Percentiles rank a stretch among this genome's conserved stretches.
Conservation (phyloP, 768 basidiomycete genomes). For the Rhodotorula kratochvilovae region DNA sequence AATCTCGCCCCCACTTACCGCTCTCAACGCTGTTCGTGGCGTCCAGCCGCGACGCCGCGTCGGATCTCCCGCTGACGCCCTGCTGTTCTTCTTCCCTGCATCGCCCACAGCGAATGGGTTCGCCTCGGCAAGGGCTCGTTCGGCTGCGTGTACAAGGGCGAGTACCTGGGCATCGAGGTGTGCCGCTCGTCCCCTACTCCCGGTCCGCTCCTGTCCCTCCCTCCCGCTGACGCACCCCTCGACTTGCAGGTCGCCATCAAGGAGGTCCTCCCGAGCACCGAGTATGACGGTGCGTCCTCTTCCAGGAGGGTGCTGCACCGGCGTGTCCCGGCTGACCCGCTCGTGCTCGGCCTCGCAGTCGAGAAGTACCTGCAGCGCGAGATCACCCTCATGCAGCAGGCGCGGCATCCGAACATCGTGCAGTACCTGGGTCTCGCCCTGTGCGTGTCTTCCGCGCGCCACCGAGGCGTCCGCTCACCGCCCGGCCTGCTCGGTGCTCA, state of each 20-base stretch:
- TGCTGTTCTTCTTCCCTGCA: too few relatives aligned
- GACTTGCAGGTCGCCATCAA: constrained; percentile 20
- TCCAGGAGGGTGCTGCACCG: neutral
- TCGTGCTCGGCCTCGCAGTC: constrained; percentile 45
- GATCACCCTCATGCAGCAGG: constrained; percentile 59
- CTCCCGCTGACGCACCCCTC: too few relatives aligned
- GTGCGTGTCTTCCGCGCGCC: constrained; percentile 54
- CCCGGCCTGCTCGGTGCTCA: too few relatives aligned
- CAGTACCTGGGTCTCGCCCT: constrained; percentile 85
- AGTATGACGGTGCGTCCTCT: constrained; percentile 62
- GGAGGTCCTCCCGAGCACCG: constrained; percentile 83
- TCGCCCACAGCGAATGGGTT: constrained; percentile 21
- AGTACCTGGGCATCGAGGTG: constrained; percentile 81
- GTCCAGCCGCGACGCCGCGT: too few relatives aligned
- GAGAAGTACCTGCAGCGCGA: constrained; percentile 98
- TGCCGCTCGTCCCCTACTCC: neutral
- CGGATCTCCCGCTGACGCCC: too few relatives aligned
- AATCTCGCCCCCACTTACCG: too few relatives aligned
- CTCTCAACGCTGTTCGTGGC: too few relatives aligned
- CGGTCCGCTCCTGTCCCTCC: constrained; percentile 70
- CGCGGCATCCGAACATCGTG: constrained; percentile 50
- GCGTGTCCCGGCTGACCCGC: neutral
- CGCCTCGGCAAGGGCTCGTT: constrained; percentile 80
- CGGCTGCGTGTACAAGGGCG: constrained; percentile 86
- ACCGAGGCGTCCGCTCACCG: constrained; percentile 46